Conservation (phyloP, 176 grass and related monocot species). For the Lolium rigidum region DNA sequence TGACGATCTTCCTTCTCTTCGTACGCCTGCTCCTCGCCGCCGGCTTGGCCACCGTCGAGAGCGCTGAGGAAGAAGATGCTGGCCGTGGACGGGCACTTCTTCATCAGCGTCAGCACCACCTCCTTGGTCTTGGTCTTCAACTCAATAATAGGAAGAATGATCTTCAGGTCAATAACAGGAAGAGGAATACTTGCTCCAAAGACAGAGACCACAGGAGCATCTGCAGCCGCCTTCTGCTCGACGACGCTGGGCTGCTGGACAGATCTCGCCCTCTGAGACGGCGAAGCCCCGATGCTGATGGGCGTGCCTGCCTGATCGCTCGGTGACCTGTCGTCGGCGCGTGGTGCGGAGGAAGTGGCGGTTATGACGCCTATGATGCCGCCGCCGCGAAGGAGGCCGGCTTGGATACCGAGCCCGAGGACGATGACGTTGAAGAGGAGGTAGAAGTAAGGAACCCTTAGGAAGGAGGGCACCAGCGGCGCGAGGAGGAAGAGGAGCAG, state of each 20-base stretch:
- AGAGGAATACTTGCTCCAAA: background rate
- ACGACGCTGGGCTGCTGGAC: background rate
- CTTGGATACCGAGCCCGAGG: background rate
- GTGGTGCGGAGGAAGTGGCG: background rate
- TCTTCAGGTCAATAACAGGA: background rate
- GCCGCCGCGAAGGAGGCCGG: slow-evolving; percentile 3
- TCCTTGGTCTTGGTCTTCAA: background rate
- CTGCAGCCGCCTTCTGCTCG: background rate
- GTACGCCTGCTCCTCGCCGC: background rate
- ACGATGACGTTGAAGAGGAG: slow-evolving; percentile 26
- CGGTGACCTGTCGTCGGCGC: background rate
- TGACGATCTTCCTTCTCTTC: background rate
- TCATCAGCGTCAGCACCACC: slow-evolving; percentile 6
- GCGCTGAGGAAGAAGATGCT: slow-evolving; percentile 28
- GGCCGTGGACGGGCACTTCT: slow-evolving; percentile 11
- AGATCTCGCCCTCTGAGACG: background rate
- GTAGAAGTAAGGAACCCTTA: slow-evolving; percentile 21
- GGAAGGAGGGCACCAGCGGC: slow-evolving; percentile 14
- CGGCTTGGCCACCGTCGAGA: background rate
- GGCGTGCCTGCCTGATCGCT: background rate
- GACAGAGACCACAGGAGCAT: background rate
- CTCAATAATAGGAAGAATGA: background rate
- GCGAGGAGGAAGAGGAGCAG: slow-evolving; percentile 1
- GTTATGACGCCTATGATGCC: background rate
- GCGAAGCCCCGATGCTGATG: background rate